Evolutionary conservation across 768 basidiomycete genomes (phyloP).

Genomic region (Xerocomellus amylosporus): DNA sequence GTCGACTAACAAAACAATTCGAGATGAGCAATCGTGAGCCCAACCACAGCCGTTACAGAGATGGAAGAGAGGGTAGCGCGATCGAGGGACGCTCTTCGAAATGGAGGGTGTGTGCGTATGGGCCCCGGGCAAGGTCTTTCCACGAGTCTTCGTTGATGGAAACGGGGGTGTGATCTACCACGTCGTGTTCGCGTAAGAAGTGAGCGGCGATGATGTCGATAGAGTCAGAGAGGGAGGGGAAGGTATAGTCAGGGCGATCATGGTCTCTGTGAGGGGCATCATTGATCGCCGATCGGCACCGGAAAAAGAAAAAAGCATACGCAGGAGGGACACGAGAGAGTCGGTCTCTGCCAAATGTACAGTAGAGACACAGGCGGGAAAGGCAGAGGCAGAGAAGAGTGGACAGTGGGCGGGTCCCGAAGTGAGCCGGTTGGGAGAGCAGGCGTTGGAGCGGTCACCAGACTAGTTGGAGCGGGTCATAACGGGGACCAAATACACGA

Average conservation of each 20-base stretch:
- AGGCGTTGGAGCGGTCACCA: too few species aligned
- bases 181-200: slow-evolving; percentile 30
- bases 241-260: too few species aligned
- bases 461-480: slow-evolving; percentile 28
- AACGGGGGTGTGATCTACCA: slow-evolving; percentile 16
- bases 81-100: slow-evolving; percentile 20
- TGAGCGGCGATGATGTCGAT: slow-evolving; percentile 17
- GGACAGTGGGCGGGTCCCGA: slow-evolving; percentile 24
- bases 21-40: neutral
- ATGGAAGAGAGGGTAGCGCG: neutral
- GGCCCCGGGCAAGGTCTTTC: slow-evolving; percentile 27
- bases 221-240: slow-evolving; percentile 12
- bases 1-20: too few species aligned
- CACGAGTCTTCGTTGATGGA: slow-evolving; percentile 25
- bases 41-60: neutral
- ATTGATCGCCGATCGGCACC: too few species aligned
- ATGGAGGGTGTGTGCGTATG: slow-evolving; percentile 28
- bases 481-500: neutral
- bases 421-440: slow-evolving; percentile 23
- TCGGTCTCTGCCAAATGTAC: slow-evolving; percentile 25
- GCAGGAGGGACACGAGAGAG: slow-evolving; percentile 25
- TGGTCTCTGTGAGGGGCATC: too few species aligned
- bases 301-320: slow-evolving; percentile 6
- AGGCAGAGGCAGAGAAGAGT: neutral
- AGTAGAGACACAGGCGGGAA: neutral